Percentiles rank a stretch among this genome's conserved stretches.
phyloP scores from a whole-genome alignment of 1,284 basidiomycete species.

The Puccinia triticina region DNA sequence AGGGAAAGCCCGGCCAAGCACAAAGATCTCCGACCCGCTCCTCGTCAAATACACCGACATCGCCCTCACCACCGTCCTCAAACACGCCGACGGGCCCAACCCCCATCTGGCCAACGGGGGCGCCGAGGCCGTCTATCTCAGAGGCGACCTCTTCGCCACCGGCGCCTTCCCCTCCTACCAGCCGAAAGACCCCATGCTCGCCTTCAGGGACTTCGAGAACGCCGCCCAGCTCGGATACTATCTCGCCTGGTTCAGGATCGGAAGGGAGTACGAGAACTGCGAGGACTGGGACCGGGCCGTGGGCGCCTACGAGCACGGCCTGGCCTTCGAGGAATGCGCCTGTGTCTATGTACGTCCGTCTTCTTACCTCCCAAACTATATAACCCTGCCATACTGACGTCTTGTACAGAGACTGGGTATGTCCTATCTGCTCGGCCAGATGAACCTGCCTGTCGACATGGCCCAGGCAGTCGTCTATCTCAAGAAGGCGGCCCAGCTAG shows the following conservation, averaged over 20 bases:
- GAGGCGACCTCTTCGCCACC: slow-evolving; percentile 71
- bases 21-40: slow-evolving; percentile 68
- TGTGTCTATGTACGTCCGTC: slow-evolving; percentile 77
- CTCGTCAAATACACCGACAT: slow-evolving; percentile 69
- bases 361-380: too few species aligned
- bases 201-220: slow-evolving; percentile 84
- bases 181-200: slow-evolving; percentile 70
- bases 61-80: slow-evolving; percentile 70
- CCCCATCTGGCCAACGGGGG: slow-evolving; percentile 64
- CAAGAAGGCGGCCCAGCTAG: slow-evolving; percentile 73
- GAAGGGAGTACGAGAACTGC: slow-evolving; percentile 86
- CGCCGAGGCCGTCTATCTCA: slow-evolving; percentile 74
- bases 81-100: slow-evolving; percentile 63
- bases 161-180: slow-evolving; percentile 65
- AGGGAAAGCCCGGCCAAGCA: slow-evolving; percentile 62
- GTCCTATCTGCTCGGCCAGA: slow-evolving; percentile 84
- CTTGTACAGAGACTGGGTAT: slow-evolving; percentile 76
- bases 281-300: slow-evolving; percentile 71
- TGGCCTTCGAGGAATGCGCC: slow-evolving; percentile 71
- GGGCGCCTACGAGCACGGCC: slow-evolving; percentile 81
- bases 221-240: slow-evolving; percentile 74
- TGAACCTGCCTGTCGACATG: slow-evolving; percentile 68
- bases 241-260: slow-evolving; percentile 83
- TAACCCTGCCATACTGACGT: too few species aligned
- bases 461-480: slow-evolving; percentile 72